phyloP scores from a whole-genome alignment of 345 rosid species.

The Populus nigra region DNA sequence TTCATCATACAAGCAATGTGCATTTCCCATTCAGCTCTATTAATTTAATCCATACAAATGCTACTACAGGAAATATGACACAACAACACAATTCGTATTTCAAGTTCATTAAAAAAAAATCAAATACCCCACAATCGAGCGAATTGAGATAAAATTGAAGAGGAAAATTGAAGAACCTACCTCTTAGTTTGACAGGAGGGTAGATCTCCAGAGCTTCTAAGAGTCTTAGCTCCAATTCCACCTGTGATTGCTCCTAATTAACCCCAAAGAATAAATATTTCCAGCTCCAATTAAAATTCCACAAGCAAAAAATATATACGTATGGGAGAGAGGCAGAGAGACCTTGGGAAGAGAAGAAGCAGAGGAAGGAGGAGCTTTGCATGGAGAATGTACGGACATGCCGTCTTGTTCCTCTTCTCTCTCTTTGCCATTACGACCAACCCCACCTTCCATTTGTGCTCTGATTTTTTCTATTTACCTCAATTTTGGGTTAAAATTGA shows the following conservation, averaged over 20 bases:
- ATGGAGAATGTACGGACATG: slow-evolving; percentile 88
- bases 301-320: neutral
- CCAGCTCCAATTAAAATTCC: neutral
- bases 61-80: neutral
- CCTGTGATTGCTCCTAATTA: slow-evolving; percentile 82
- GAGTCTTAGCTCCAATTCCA: slow-evolving; percentile 87
- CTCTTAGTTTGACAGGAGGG: slow-evolving; percentile 84
- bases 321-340: neutral
- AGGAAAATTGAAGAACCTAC: slow-evolving; percentile 18
- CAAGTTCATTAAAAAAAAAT: neutral
- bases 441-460: slow-evolving; percentile 29
- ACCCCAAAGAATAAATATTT: neutral
- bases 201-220: slow-evolving; percentile 90
- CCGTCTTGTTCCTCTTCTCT: slow-evolving; percentile 85
- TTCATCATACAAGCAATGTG: neutral
- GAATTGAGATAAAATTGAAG: neutral
- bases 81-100: neutral
- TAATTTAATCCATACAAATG: neutral
- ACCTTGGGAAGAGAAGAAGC: slow-evolving; percentile 96
- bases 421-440: slow-evolving; percentile 34
- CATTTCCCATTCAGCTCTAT: neutral
- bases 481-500: neutral
- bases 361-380: slow-evolving; percentile 93
- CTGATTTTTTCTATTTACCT: neutral
- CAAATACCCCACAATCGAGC: neutral